Base-by-base conservation (phyloP, 306 rosid species). In the Spatholobus suberectus region DNA sequence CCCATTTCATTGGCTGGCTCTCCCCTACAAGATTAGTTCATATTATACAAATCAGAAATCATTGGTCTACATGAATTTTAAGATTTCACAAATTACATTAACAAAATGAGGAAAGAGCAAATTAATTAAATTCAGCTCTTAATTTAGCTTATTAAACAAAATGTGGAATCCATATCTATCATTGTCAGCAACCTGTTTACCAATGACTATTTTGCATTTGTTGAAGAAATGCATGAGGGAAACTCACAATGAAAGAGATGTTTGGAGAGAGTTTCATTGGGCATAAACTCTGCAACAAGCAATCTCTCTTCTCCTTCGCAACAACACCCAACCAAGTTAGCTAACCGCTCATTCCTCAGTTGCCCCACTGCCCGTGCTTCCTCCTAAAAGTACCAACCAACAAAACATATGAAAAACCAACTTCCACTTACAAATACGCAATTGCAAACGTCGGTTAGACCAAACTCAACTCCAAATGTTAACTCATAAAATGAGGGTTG, bases 1-100 rank as follows among this genome's bases (percentile, higher is more conserved):
- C 89, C 97, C 97, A 93, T 87, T 93, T 90, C 97, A 93, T 93
- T 2, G 95, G 97, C 86, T 93, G 97, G 8, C 85, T 20, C 82
- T 93, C 95, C 97, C 97, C 97, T 93, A 52, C 47, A 67, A 77
- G 41, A 37, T 34, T 17, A 55, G 67, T 63, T 47, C 78, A 77
- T 49, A 32, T 57, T 78, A 73, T 58, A 40, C 29, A 76, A 79
- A 68, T 77, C 12, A 83, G 32, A 38, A 79, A 79, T 46, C 68
- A 76, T 74, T 9, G 17, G 26, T 73, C 34, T 38, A 72, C 13
- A 57, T 47, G 20, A 84, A 43, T 20, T 13, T 67, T 38, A 59
- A 68, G 61, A 70, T 66, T 52, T 51, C 78, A 44, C 73, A 55
- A n/a, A 73, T 20, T 24, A 35, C 26, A 76, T 58, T 11, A 70